Evolutionary conservation across 176 grass and related monocot species (phyloP), one percentile per base, ranked within the genome.

Genomic region (Aegilops sharonensis): DNA sequence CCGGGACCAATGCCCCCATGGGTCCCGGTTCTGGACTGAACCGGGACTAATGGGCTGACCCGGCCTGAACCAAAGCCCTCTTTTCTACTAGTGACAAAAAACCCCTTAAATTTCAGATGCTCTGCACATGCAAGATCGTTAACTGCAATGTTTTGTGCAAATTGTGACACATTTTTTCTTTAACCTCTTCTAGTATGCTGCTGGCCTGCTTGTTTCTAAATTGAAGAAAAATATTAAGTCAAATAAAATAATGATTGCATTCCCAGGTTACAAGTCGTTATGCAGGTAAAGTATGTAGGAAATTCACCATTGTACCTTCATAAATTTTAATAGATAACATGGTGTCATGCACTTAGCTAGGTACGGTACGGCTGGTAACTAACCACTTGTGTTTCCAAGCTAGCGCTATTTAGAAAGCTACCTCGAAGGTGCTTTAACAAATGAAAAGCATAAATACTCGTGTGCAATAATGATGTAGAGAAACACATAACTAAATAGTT

Each of bases 101-200:
- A 57, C 0, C 18, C 15, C 54, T 20, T 25, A 5, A 78, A 82
- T 10, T 78, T 10, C 9, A 0, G 37, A 71, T 86, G 66, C 61
- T 72, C 29, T 78, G 18, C 6, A 27, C 23, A 73, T 50, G 29
- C 2, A 15, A 24, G 47, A 66, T 50, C 17, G 7, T 6, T 2
- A 30, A 50, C 36, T 47, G 42, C 54, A 79, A 39, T 20, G 11
- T 18, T 77, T 34, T 17, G 5, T 75, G 69, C 24, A 39, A 47
- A 39, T 48, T 70, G 27, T 73, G 78, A 52, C 39, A 2, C 11
- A 24, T 27, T 45, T 68, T 84, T 76, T 20, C 21, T 18, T 81
- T 61, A 17, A 64, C 69, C 56, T 84, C 17, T 75, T 83, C 74
- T 84, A 84, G 70, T 25, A 75, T 45, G 20, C 30, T 30, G 30